Evolutionary conservation across 2,329 filamentous ascomycete genomes (phyloP).

Genomic region (Escovopsis sp.): DNA sequence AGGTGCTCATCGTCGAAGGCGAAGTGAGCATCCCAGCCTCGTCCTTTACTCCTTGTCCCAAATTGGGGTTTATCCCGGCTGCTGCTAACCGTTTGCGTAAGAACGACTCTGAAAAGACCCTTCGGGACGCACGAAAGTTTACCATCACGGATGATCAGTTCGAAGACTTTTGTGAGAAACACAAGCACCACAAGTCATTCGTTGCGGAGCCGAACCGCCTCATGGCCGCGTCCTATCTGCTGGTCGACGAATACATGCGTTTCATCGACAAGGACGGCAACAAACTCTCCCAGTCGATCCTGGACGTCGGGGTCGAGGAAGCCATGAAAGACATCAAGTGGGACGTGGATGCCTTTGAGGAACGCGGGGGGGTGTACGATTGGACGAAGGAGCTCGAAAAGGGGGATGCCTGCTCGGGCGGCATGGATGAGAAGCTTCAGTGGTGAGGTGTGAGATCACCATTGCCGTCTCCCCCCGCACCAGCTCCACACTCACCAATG

Average conservation of each 20-base stretch:
- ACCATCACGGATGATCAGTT: slow-evolving; percentile 32
- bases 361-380: slow-evolving; percentile 33
- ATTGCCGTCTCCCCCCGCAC: too few relatives aligned
- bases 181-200: slow-evolving; percentile 25
- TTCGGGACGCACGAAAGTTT: slow-evolving; percentile 28
- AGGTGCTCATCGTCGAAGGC: slow-evolving; percentile 35
- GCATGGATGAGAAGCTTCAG: background rate
- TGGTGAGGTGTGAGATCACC: too few relatives aligned
- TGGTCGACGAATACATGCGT: slow-evolving; percentile 36
- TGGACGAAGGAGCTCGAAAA: slow-evolving; percentile 18
- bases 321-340: slow-evolving; percentile 30
- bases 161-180: slow-evolving; percentile 28
- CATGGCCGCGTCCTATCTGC: slow-evolving; percentile 36
- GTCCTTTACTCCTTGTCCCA: background rate
- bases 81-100: slow-evolving; percentile 11
- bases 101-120: slow-evolving; percentile 29
- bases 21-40: slow-evolving; percentile 9
- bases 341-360: slow-evolving; percentile 28
- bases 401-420: background rate
- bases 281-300: slow-evolving; percentile 19
- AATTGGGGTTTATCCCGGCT: background rate
- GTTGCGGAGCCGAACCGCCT: slow-evolving; percentile 34
- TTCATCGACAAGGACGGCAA: slow-evolving; percentile 31
- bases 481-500: too few relatives aligned
- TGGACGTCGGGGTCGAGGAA: slow-evolving; percentile 31